phyloP scores from a whole-genome alignment of 305 asterid species.

The Fraxinus greggii region DNA sequence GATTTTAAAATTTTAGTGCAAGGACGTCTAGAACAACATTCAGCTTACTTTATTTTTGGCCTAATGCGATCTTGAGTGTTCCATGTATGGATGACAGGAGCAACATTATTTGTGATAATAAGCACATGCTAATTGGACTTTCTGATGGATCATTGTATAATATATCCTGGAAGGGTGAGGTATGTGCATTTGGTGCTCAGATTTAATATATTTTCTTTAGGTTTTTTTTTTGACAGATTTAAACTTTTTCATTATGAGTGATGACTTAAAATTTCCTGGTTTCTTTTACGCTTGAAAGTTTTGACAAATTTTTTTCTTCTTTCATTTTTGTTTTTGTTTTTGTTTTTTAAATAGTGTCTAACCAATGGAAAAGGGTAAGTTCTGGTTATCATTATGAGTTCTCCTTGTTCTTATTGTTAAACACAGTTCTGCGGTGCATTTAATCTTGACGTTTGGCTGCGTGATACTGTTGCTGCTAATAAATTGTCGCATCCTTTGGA shows the following conservation, averaged over 20 bases:
- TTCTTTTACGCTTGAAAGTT: constrained; percentile 11
- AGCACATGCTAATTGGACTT: constrained; percentile 84
- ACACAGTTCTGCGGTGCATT: constrained; percentile 81
- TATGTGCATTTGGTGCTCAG: constrained; percentile 39
- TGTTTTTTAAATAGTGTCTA: background rate
- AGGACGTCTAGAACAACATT: background rate
- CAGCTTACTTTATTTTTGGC: constrained; percentile 9
- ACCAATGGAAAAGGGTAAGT: constrained; percentile 16
- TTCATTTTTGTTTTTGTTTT: background rate
- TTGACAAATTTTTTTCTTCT: background rate
- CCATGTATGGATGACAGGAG: constrained; percentile 64
- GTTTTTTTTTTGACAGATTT: background rate
- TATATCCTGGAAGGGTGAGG: constrained; percentile 99
- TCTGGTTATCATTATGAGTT: constrained; percentile 9
- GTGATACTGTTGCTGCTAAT: constrained; percentile 43
- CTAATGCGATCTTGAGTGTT: constrained; percentile 13
- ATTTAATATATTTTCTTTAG: constrained; percentile 15
- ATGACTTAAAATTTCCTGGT: background rate
- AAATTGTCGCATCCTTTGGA: constrained; percentile 46
- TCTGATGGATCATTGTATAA: constrained; percentile 94
- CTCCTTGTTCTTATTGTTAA: constrained; percentile 16
- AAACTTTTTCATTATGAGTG: background rate
- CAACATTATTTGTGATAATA: constrained; percentile 92
- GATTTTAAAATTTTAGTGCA: background rate
- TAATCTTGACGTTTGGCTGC: constrained; percentile 47